Percentiles rank a stretch among this genome's conserved stretches.
phyloP scores from a whole-genome alignment of 305 asterid genomes.

The Solanum chacoense region DNA sequence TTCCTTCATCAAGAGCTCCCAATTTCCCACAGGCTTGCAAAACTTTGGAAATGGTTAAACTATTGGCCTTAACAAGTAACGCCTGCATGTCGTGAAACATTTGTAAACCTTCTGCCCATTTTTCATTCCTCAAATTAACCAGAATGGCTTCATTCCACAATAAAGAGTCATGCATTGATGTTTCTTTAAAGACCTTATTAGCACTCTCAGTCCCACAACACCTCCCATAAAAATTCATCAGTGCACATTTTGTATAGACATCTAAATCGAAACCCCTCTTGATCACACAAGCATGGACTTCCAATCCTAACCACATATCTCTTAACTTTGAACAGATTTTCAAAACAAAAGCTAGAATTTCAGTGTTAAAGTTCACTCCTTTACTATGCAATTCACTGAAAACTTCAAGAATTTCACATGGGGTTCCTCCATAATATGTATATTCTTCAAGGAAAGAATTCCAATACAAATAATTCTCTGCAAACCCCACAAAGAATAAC shows the following conservation, averaged over 20 bases:
- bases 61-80: slow-evolving; percentile 13
- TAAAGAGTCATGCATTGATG: slow-evolving; percentile 8
- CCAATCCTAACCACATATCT: slow-evolving; percentile 21
- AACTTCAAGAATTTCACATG: slow-evolving; percentile 30
- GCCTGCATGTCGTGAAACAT: slow-evolving; percentile 22
- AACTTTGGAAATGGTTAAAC: slow-evolving; percentile 18
- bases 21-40: slow-evolving; percentile 32
- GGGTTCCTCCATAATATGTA: slow-evolving; percentile 23
- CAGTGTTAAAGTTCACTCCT: slow-evolving; percentile 23
- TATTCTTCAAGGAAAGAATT: slow-evolving; percentile 24
- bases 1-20: slow-evolving; percentile 21
- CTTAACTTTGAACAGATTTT: slow-evolving; percentile 21
- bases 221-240: slow-evolving; percentile 35
- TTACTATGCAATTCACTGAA: slow-evolving; percentile 16
- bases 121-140: slow-evolving; percentile 23
- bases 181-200: slow-evolving; percentile 20
- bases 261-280: slow-evolving; percentile 27
- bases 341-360: slow-evolving; percentile 13
- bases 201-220: slow-evolving; percentile 21
- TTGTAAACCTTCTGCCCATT: slow-evolving; percentile 19
- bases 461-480: slow-evolving; percentile 18
- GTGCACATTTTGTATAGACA: slow-evolving; percentile 25
- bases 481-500: slow-evolving; percentile 26
- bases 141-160: slow-evolving; percentile 34
- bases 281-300: slow-evolving; percentile 28